Evolutionary conservation across 2,329 filamentous ascomycete genomes (phyloP).

Genomic region (Aspergillus texensis): DNA sequence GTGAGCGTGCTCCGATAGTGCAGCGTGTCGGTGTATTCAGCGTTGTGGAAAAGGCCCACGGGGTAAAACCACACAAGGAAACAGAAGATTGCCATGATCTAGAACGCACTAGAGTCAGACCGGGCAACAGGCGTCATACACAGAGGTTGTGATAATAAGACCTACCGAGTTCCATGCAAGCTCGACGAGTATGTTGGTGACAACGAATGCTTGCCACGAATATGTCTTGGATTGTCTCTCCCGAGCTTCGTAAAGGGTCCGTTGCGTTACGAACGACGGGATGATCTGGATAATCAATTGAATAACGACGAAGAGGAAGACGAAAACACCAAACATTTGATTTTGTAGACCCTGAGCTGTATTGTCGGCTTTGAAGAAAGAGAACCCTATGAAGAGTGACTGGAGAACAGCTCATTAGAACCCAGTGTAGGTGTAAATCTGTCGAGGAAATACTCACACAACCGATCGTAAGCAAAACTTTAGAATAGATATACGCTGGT

Average conservation of each 20-base stretch:
- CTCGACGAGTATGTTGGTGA: constrained; percentile 70
- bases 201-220: constrained; percentile 70
- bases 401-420: neutral
- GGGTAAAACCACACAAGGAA: constrained; percentile 68
- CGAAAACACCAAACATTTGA: constrained; percentile 84
- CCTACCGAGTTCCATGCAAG: constrained; percentile 57
- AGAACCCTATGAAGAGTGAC: constrained; percentile 76
- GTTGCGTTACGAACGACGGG: constrained; percentile 58
- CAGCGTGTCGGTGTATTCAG: constrained; percentile 32
- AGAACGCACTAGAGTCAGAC: neutral
- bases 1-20: constrained; percentile 61
- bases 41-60: constrained; percentile 44
- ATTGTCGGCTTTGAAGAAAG: constrained; percentile 72
- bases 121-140: neutral
- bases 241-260: constrained; percentile 59
- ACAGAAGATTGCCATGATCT: constrained; percentile 59
- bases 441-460: constrained; percentile 33
- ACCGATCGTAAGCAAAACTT: constrained; percentile 65
- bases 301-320: constrained; percentile 75
- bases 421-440: constrained; percentile 35
- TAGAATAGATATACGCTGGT: constrained; percentile 83
- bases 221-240: constrained; percentile 68
- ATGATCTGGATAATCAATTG: constrained; percentile 53
- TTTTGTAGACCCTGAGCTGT: constrained; percentile 79
- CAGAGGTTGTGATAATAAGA: neutral